These are phyloP conservation scores for Boletus sp. DNA, from an alignment of 768 basidiomycete species.

Conservation along the genomic window DNA sequence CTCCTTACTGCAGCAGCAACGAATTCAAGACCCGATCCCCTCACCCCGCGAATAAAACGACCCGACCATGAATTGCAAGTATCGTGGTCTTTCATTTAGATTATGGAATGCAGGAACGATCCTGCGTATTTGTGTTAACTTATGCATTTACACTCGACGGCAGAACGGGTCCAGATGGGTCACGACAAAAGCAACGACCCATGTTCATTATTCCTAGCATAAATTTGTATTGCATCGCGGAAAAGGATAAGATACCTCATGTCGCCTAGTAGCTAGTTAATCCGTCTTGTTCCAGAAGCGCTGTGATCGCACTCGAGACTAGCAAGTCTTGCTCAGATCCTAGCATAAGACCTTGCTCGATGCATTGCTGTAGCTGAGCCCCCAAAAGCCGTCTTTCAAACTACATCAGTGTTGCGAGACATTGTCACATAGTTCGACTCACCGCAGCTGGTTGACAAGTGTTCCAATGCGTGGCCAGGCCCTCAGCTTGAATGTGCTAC, in stretches of 20 bases:
- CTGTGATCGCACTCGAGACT: slow-evolving; percentile 47
- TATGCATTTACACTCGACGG: slow-evolving; percentile 1
- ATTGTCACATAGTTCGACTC: slow-evolving; percentile 15
- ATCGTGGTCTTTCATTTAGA: neutral
- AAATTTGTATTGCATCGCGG: slow-evolving; percentile 15
- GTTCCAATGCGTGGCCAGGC: slow-evolving; percentile 92
- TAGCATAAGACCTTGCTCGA: slow-evolving; percentile 58
- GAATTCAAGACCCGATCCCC: neutral
- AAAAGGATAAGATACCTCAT: neutral
- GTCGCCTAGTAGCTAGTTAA: slow-evolving; percentile 7
- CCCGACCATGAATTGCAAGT: neutral
- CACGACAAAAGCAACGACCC: neutral
- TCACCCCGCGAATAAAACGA: neutral
- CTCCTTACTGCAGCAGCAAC: slow-evolving; percentile 14
- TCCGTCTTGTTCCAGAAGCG: slow-evolving; percentile 38
- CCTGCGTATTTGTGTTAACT: slow-evolving; percentile 10
- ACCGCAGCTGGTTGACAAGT: slow-evolving; percentile 84
- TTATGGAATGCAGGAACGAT: neutral
- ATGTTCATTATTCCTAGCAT: slow-evolving; percentile 9
- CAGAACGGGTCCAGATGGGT: neutral
- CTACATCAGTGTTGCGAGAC: neutral
- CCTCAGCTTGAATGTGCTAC: slow-evolving; percentile 55
- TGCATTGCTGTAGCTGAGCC: slow-evolving; percentile 56
- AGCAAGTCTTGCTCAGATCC: slow-evolving; percentile 48
- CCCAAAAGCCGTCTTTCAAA: slow-evolving; percentile 60